These are phyloP conservation scores for Exophiala viscosa DNA, from an alignment of 2,329 filamentous ascomycete genomes.

Conservation along the genomic window DNA sequence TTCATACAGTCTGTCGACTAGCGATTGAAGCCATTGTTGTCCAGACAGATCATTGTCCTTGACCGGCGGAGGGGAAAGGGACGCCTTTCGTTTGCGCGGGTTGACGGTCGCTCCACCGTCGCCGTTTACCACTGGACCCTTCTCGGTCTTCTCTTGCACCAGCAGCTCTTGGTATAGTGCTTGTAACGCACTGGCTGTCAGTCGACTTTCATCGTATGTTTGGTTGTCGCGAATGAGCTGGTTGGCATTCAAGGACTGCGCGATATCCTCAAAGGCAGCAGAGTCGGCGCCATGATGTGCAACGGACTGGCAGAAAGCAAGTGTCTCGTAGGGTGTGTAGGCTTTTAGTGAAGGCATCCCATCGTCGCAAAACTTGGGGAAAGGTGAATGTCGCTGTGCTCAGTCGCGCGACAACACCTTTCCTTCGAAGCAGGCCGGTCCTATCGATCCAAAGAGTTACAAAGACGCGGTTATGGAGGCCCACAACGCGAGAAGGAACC, in stretches of 20 bases:
- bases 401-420: conserved; percentile 8
- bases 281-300: conserved; percentile 63
- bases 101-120: conserved; percentile 36
- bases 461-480: conserved; percentile 7
- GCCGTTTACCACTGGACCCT: conserved; percentile 34
- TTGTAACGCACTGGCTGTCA: conserved; percentile 74
- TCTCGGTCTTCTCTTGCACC: conserved; percentile 58
- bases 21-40: conserved; percentile 25
- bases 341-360: conserved; percentile 59
- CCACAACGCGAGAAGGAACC: conserved; percentile 6
- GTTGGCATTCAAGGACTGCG: conserved; percentile 70
- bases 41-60: conserved; percentile 2
- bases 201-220: conserved; percentile 67
- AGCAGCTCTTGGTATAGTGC: conserved; percentile 73
- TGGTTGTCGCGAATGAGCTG: conserved; percentile 65
- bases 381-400: conserved; percentile 2
- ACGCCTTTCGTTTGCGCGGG: conserved; percentile 71
- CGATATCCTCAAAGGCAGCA: conserved; percentile 66
- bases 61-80: conserved; percentile 56
- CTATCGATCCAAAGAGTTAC: not conserved
- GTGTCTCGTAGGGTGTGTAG: conserved; percentile 81
- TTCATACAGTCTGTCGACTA: conserved; percentile 71
- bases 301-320: conserved; percentile 79
- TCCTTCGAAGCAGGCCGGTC: not conserved
- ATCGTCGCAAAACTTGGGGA: conserved; percentile 24